phyloP scores from a whole-genome alignment of 1,139 yeast genomes.

The Pichia sp. region DNA sequence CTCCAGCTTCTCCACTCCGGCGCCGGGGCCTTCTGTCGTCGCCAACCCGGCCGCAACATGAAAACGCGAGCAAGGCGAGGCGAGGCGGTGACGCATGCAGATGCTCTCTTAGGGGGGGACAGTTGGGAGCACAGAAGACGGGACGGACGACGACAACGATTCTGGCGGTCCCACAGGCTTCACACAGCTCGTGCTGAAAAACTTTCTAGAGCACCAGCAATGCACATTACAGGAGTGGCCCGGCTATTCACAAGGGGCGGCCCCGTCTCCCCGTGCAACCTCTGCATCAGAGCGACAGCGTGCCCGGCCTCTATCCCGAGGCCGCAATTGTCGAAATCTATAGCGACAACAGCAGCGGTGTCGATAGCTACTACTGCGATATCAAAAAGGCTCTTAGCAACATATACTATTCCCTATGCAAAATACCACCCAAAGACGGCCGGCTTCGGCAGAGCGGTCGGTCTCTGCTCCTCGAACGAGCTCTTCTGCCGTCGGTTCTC shows the following conservation, averaged over 20 bases:
- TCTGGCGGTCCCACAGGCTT: no score
- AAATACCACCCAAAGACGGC: not conserved
- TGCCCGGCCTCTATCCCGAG: not conserved
- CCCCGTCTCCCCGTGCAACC: not conserved
- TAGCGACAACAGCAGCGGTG: not conserved
- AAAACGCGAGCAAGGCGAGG: not conserved
- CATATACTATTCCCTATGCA: not conserved
- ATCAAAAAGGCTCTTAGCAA: not conserved
- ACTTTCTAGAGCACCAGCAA: not conserved
- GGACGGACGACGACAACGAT: not conserved
- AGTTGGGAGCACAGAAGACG: not conserved
- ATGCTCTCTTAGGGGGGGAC: not conserved
- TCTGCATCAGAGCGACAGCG: not conserved
- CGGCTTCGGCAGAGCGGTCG: not conserved
- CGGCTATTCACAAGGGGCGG: not conserved
- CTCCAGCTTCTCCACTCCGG: slow-evolving; percentile 4
- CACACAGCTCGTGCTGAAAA: not conserved
- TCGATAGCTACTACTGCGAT: not conserved
- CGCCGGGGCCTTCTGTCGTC: slow-evolving; percentile 1
- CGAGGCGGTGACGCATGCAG: not conserved
- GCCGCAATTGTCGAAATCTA: not conserved
- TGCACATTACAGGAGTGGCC: not conserved
- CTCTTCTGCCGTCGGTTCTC: not conserved
- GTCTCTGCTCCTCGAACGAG: not conserved
- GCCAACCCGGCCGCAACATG: not conserved